phyloP scores from a whole-genome alignment of 2,329 filamentous ascomycete species.

The Madurella fahalii region DNA sequence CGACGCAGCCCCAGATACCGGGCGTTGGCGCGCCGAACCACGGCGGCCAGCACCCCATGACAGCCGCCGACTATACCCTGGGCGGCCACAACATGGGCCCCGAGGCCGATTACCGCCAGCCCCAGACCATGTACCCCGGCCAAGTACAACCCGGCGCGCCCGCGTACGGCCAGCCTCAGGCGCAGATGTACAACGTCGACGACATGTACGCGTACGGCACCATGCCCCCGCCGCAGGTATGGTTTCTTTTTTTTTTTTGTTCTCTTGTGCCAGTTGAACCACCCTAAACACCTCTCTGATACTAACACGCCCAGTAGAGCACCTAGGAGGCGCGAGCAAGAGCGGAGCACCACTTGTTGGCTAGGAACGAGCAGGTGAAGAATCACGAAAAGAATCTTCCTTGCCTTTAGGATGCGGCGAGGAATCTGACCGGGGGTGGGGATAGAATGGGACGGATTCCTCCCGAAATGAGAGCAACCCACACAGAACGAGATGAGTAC shows the following conservation, averaged over 20 bases:
- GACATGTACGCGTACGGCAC: conserved; percentile 80
- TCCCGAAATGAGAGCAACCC: neutral
- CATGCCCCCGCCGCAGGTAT: conserved; percentile 79
- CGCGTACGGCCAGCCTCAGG: conserved; percentile 72
- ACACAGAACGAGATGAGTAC: neutral
- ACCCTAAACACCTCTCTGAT: neutral
- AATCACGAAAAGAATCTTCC: neutral
- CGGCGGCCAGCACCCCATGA: conserved; percentile 53
- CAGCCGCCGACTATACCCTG: conserved; percentile 58
- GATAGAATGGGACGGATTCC: neutral
- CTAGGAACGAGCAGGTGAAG: neutral
- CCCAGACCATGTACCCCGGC: conserved; percentile 75
- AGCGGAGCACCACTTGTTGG: neutral
- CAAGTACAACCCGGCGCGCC: conserved; percentile 71
- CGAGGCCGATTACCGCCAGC: conserved; percentile 75
- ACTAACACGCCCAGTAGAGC: conserved; percentile 12
- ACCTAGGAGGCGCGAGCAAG: conserved; percentile 5
- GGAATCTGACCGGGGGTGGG: neutral
- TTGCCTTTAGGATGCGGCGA: neutral
- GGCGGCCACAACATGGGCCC: conserved; percentile 59
- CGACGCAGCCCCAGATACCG: conserved; percentile 49
- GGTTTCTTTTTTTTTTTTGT: conserved; percentile 29
- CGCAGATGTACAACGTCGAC: conserved; percentile 77
- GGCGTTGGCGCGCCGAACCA: conserved; percentile 55
- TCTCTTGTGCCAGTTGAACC: neutral